phyloP scores from a whole-genome alignment of 176 grass and related monocot species.

The Ananas comosus region DNA sequence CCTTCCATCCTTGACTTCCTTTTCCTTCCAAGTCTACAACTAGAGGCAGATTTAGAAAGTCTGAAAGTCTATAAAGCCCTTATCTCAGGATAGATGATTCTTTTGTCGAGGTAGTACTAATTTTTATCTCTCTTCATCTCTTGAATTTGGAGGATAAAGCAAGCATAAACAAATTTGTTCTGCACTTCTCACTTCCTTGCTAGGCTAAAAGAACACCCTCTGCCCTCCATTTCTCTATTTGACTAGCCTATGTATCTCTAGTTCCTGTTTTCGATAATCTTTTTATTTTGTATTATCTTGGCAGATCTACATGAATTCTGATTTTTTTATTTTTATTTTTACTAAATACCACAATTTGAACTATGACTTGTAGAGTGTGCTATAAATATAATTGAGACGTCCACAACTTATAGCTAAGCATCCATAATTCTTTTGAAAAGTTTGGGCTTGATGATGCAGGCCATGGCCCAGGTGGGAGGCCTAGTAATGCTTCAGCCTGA shows the following conservation, averaged over 20 bases:
- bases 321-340: background rate
- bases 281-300: background rate
- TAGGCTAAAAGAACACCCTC: background rate
- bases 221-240: background rate
- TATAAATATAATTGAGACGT: background rate
- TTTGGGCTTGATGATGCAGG: conserved; percentile 37
- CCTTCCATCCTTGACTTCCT: no score
- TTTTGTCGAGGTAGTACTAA: background rate
- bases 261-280: background rate
- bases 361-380: no score
- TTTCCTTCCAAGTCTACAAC: no score
- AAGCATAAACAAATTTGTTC: background rate
- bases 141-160: background rate
- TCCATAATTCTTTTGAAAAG: background rate
- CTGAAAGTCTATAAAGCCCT: background rate
- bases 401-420: background rate
- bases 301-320: background rate
- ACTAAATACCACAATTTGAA: background rate
- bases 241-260: background rate
- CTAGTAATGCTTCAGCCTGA: conserved; percentile 90
- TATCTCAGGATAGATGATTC: background rate
- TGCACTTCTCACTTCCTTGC: background rate
- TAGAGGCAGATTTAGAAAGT: no score
- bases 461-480: conserved; percentile 93
- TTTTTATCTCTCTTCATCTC: background rate